Base-by-base conservation (phyloP, 2,329 filamentous ascomycete species). In the Catunica adiposa region DNA sequence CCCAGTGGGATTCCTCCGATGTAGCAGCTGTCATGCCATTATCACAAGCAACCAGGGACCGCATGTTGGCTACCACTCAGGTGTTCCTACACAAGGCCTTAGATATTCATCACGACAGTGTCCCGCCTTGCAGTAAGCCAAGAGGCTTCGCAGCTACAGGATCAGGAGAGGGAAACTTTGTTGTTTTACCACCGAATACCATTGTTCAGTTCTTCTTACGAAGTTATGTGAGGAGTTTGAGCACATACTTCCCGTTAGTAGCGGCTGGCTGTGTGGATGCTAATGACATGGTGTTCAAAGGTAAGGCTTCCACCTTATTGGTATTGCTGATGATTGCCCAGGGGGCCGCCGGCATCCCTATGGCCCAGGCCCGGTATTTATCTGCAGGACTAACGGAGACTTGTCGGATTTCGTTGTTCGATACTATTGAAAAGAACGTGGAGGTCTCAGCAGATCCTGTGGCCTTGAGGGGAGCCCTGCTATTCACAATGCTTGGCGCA, bases 291-390 rank as follows among this genome's bases (percentile, higher is more conserved):
- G 74, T 86, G 64, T 72, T 78, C 61, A 80, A 82, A 62, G 82
- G 81, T 62, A 77, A 80, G 60, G 78, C 80, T 0, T 79, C 81
- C 0, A 83, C 79, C 38, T 66, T 86, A 29, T 69, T 86, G 11
- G 74, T 86, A 1, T 69, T 86, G 22, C 74, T 86, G 64, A 85
- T 86, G 82, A 82, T 86, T 56, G 82, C 82, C 1, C 80, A 84
- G 62, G 83, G 82, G 15, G 82, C 82, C 8, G 78, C 80, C 56
- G 74, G 76, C n/a, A 78, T 83, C 53, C 78, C 80, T 2, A 80
- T 77, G 40, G 70, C 77, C 0, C 82, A 84, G 66, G 81, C 82
- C 1, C 72, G 80, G 42, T 80, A 77, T 64, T 69, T 86, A 11
- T 79, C 81, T 3, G 78, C 79, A 1, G 82, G 82, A 0, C 68